phyloP scores from a whole-genome alignment of 768 basidiomycete genomes.

The Cytidiella melzeri region DNA sequence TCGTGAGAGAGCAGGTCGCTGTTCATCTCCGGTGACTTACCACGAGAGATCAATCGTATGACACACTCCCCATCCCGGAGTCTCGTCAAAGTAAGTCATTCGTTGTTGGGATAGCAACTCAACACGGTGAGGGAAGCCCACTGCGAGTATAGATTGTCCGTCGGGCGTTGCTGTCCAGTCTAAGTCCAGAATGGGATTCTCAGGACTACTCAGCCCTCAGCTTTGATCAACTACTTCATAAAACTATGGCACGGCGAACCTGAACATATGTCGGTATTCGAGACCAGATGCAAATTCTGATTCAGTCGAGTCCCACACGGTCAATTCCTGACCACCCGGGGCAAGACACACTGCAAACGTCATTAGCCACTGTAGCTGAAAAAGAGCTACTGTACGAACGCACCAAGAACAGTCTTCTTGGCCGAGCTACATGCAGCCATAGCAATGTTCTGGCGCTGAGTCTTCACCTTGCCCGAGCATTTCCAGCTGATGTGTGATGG shows the following conservation, averaged over 20 bases:
- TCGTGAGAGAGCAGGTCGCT: background rate
- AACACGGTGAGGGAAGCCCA: constrained; percentile 75
- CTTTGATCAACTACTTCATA: constrained; percentile 10
- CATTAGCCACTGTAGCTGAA: background rate
- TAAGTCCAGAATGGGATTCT: constrained; percentile 69
- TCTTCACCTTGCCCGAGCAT: constrained; percentile 69
- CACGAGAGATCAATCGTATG: constrained; percentile 61
- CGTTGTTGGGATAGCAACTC: constrained; percentile 91
- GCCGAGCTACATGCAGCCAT: constrained; percentile 84
- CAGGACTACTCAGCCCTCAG: constrained; percentile 15
- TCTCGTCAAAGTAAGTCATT: constrained; percentile 84
- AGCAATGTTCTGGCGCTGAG: constrained; percentile 56
- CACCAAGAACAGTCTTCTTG: constrained; percentile 87
- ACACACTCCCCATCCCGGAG: constrained; percentile 73
- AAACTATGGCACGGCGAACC: constrained; percentile 35
- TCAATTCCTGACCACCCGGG: constrained; percentile 76
- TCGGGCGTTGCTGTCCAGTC: constrained; percentile 94
- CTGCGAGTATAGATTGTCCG: constrained; percentile 83
- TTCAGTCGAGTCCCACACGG: constrained; percentile 95
- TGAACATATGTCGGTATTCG: constrained; percentile 61
- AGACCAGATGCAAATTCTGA: constrained; percentile 90
- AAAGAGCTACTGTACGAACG: constrained; percentile 20
- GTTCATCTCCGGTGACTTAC: constrained; percentile 35
- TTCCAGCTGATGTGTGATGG: constrained; percentile 37
- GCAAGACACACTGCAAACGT: too few relatives aligned